Evolutionary conservation across 768 basidiomycete genomes (phyloP).

Genomic region (Epithele typhae): DNA sequence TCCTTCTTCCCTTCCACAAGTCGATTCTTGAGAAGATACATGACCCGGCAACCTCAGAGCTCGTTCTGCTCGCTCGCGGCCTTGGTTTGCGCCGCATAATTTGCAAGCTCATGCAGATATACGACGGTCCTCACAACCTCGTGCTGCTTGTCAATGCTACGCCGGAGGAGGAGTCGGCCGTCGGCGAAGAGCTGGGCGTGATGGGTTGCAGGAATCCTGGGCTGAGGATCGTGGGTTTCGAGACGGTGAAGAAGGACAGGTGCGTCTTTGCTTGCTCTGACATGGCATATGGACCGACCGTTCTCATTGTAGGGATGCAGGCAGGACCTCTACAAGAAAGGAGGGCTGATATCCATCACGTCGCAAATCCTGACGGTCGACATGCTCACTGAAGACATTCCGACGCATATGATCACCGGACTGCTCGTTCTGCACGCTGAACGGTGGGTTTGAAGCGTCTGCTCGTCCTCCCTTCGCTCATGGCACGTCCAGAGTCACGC

Average conservation of each 20-base stretch:
- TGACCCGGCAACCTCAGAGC: conserved; percentile 69
- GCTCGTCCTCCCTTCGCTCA: not conserved
- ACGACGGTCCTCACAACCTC: conserved; percentile 80
- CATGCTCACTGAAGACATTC: conserved; percentile 84
- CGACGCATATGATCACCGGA: conserved; percentile 82
- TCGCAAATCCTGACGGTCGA: conserved; percentile 94
- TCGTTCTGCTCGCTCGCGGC: conserved; percentile 82
- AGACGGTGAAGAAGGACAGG: conserved; percentile 78
- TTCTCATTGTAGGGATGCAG: conserved; percentile 27
- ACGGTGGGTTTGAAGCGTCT: conserved; percentile 42
- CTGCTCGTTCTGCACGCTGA: conserved; percentile 90
- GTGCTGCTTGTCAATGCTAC: conserved; percentile 82
- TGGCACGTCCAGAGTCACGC: conserved; percentile 84
- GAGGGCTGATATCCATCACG: conserved; percentile 88
- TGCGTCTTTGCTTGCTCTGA: conserved; percentile 35
- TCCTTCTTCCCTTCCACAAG: conserved; percentile 61
- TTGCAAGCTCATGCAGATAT: conserved; percentile 88
- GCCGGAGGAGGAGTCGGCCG: conserved; percentile 83
- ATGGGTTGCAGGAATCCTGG: conserved; percentile 90
- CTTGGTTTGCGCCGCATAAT: conserved; percentile 81
- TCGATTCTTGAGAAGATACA: conserved; percentile 63
- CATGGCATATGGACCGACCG: not conserved
- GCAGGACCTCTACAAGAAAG: conserved; percentile 80
- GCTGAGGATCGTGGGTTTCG: conserved; percentile 76
- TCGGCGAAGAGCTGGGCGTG: conserved; percentile 88